phyloP scores from a whole-genome alignment of 139 green algal species.

The Chlamydomonas sphaeroides region DNA sequence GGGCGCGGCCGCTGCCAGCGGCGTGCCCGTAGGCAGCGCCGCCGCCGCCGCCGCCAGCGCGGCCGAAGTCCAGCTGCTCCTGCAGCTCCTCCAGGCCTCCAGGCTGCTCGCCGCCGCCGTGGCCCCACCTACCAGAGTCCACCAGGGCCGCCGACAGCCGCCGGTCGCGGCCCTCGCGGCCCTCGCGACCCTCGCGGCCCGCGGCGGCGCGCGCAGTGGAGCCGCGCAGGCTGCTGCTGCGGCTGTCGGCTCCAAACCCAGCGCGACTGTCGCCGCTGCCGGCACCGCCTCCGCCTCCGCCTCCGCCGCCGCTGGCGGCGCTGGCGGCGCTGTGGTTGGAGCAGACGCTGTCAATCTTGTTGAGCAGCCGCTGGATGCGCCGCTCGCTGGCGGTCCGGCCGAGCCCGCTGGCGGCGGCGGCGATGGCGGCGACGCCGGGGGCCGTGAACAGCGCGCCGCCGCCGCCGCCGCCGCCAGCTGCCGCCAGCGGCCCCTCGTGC shows the following conservation, averaged over 20 bases:
- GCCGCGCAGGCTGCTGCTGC: not conserved
- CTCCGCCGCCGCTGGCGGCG: not conserved
- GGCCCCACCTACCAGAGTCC: not conserved
- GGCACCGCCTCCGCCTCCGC: too few relatives aligned
- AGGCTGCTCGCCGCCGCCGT: too few relatives aligned
- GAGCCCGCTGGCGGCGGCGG: not conserved
- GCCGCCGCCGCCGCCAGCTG: too few relatives aligned
- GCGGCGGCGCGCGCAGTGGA: not conserved
- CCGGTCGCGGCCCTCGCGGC: not conserved
- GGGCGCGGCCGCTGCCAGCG: too few relatives aligned
- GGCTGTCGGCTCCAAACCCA: not conserved
- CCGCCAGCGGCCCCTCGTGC: too few relatives aligned
- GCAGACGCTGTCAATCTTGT: conserved; percentile 37
- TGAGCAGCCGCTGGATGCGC: conserved; percentile 29
- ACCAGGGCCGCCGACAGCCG: not conserved
- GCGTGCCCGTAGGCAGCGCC: too few relatives aligned
- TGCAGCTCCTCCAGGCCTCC: too few relatives aligned
- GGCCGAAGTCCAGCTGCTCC: too few relatives aligned
- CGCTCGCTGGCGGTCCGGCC: conserved; percentile 2
- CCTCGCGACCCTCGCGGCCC: not conserved
- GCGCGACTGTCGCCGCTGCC: too few relatives aligned
- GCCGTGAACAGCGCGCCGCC: too few relatives aligned
- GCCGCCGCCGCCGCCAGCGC: too few relatives aligned
- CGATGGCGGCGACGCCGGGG: too few relatives aligned
- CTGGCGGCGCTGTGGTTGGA: not conserved